Percentiles rank a stretch among this genome's conserved stretches.
phyloP scores from a whole-genome alignment of 495 filamentous ascomycete species.

The Parmelia sp. region DNA sequence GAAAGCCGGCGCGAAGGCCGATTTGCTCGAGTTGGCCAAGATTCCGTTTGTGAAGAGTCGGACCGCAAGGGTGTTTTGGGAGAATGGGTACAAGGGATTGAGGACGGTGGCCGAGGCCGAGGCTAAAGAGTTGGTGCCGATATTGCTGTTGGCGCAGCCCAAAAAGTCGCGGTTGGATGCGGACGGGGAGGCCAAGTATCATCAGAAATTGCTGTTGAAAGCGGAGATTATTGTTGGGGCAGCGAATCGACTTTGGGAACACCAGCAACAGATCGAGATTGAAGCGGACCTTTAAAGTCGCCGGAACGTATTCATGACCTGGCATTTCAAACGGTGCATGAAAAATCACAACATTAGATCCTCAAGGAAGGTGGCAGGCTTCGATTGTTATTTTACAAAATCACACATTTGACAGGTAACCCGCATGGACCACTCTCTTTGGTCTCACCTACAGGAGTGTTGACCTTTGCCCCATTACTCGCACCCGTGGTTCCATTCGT shows the following conservation, averaged over 20 bases:
- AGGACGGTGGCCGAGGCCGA: slow-evolving; percentile 62
- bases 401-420: slow-evolving; percentile 59
- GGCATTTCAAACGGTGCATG: background rate
- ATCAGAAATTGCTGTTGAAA: slow-evolving; percentile 57
- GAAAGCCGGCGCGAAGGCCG: slow-evolving; percentile 65
- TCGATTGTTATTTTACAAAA: slow-evolving; percentile 39
- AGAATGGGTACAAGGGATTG: slow-evolving; percentile 67
- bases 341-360: background rate
- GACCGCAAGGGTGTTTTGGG: slow-evolving; percentile 69
- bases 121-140: slow-evolving; percentile 59
- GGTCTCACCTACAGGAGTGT: slow-evolving; percentile 11
- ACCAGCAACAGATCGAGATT: slow-evolving; percentile 40
- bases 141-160: slow-evolving; percentile 65
- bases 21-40: slow-evolving; percentile 66
- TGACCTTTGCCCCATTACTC: background rate
- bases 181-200: slow-evolving; percentile 56
- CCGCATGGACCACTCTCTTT: slow-evolving; percentile 58
- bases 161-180: slow-evolving; percentile 54
- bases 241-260: slow-evolving; percentile 64
- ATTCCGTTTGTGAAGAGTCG: slow-evolving; percentile 73
- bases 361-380: background rate
- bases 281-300: slow-evolving; percentile 27
- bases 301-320: background rate
- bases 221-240: slow-evolving; percentile 63
- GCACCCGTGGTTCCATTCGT: background rate